phyloP scores from a whole-genome alignment of 495 filamentous ascomycete genomes.

The Lophiostoma macrostomum region DNA sequence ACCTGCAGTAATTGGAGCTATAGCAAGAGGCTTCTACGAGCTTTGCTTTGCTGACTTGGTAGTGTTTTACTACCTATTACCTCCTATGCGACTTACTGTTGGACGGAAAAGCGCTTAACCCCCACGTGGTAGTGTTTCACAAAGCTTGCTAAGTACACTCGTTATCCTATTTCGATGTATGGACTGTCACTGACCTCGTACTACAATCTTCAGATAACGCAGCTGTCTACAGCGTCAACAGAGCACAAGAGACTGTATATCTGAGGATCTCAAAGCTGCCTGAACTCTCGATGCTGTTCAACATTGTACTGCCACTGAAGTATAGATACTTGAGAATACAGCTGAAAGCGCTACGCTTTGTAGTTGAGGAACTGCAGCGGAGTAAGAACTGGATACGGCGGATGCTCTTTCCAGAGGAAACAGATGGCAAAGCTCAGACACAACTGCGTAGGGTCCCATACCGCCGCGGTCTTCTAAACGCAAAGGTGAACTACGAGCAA shows the following conservation, averaged over 20 bases:
- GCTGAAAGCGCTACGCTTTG: background rate
- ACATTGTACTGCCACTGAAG: conserved; percentile 17
- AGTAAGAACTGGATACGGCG: conserved; percentile 43
- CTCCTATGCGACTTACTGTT: too few relatives aligned
- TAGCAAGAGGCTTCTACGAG: too few relatives aligned
- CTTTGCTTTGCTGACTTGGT: too few relatives aligned
- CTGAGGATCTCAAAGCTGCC: conserved; percentile 39
- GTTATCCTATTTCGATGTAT: too few relatives aligned
- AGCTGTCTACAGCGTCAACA: conserved; percentile 41
- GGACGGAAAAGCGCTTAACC: too few relatives aligned
- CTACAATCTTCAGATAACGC: too few relatives aligned
- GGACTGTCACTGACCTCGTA: too few relatives aligned
- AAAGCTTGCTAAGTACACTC: too few relatives aligned
- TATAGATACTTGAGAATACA: background rate
- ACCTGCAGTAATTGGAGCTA: too few relatives aligned
- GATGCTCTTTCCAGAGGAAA: conserved; percentile 51
- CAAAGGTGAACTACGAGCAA: conserved; percentile 52
- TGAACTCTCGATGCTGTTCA: conserved; percentile 40
- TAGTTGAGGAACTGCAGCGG: background rate
- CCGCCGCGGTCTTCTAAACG: conserved; percentile 42
- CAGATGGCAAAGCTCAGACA: conserved; percentile 43
- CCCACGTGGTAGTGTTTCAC: too few relatives aligned
- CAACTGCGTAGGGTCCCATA: conserved; percentile 38
- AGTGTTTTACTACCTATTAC: too few relatives aligned
- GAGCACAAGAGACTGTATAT: conserved; percentile 36